Evolutionary conservation across 805 yeast species (phyloP), one percentile per base, ranked within the genome.

Genomic region (Torulaspora microellipsoides): DNA sequence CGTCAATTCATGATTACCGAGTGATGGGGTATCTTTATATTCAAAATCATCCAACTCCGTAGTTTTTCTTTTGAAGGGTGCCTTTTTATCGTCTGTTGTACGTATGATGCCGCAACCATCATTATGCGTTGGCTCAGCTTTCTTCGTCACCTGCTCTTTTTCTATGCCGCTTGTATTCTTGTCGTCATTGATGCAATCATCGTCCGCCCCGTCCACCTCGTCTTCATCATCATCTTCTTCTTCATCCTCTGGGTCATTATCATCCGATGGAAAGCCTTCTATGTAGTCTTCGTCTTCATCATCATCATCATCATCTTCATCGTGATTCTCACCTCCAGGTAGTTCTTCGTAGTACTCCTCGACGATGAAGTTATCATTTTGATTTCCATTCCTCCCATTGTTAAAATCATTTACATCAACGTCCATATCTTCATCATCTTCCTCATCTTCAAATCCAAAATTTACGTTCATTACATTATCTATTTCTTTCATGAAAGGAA

Each of bases 391-490:
- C 25, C 25, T 20, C 8, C 25, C 25, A 20, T 36, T 43, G 13
- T 43, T 40, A n/a, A 46, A 46, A 8, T 43, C 52, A 31, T 42
- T 44, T 8, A 43, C 43, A 8, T 37, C 52, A 8, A 39, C 36
- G 13, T 40, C 55, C 38, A 54, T 56, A 35, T 37, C 51, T 2
- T 54, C 54, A 7, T 54, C 58, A 42, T 64, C 58, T 45, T 53
- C 65, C 43, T 67, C 49, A 15, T 61, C 68, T 11, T 60, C 66
- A 40, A 50, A 62, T 8, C 62, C 68, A 32, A 59, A 53, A 47
- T 59, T 59, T 3, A 50, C 55, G 27, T 60, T 58, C 58, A 65
- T 60, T 3, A 62, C 53, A 10, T 49, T 43, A 31, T 64, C 67
- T 13, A 65, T 52, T 10, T 63, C 62, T 36, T 54, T 55, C 2